These are phyloP conservation scores for Corynascus novoguineensis DNA, from an alignment of 495 filamentous ascomycete species.

Conservation along the genomic window DNA sequence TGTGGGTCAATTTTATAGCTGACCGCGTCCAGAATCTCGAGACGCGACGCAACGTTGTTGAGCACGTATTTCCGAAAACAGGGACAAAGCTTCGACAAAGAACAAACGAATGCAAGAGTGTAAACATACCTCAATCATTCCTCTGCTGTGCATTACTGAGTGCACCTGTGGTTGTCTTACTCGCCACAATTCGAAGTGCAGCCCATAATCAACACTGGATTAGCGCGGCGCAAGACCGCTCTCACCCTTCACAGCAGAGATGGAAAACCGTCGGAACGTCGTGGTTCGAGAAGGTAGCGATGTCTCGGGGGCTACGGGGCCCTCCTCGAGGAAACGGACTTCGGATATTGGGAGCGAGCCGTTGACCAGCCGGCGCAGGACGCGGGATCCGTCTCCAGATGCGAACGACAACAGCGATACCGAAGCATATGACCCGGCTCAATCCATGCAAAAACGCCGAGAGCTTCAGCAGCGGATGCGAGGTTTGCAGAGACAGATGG, in stretches of 20 bases:
- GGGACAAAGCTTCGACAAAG: not conserved
- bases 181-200: not conserved
- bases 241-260: conserved; percentile 9
- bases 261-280: conserved; percentile 17
- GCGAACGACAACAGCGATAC: conserved; percentile 13
- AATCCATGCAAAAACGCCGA: conserved; percentile 73
- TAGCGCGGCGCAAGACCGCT: not conserved
- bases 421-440: conserved; percentile 79
- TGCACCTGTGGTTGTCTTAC: not conserved
- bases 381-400: conserved; percentile 30
- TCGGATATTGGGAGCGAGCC: conserved; percentile 41
- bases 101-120: not conserved
- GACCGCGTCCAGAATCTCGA: not conserved
- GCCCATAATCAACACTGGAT: not conserved
- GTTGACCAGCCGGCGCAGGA: conserved; percentile 35
- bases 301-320: not conserved
- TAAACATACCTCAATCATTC: not conserved
- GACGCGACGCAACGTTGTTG: not conserved
- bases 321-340: conserved; percentile 37
- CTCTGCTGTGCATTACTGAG: not conserved
- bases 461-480: conserved; percentile 61
- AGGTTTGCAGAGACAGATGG: conserved; percentile 59
- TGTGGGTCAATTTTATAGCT: not conserved
- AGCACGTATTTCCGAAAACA: not conserved
- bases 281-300: conserved; percentile 15